Evolutionary conservation across 2,329 filamentous ascomycete species (phyloP), one percentile per base, ranked within the genome.

Genomic region (Ophiostoma sp.): DNA sequence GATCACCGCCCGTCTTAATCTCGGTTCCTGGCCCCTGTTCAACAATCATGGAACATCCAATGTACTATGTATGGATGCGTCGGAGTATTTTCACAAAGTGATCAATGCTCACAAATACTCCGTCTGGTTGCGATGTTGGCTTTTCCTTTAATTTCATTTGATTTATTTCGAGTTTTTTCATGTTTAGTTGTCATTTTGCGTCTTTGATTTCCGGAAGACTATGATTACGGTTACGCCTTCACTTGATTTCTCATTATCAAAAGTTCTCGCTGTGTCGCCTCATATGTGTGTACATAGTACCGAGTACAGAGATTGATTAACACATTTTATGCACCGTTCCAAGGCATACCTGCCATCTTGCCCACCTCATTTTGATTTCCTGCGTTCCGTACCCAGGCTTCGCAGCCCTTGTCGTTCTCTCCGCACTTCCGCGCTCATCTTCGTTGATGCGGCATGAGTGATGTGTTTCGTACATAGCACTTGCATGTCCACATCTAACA

Each of bases 341-440:
- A 57, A 57, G 48, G 11, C 20, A 60, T 15, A 27, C 57, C 52
- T 57, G 10, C 23, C n/a, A 57, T 27, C n/a, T 23, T 17, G 13
- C 27, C 57, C 27, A 15, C 27, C 27, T 20, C 57, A 11, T 33
- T 27, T 62, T 33, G 57, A 20, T 62, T 62, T 33, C 27, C 27
- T 62, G 54, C 27, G 27, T 57, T 57, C 23, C 54, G 54, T 15
- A 17, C 52, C 52, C 52, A 33, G 33, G 57, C 27, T 62, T 31
- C 27, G 6, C n/a, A 23, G 52, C 52, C 57, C 57, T 62, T 62
- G 57, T 62, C 27, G 17, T 33, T 62, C 27, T 33, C 57, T 62
- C 57, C 57, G 57, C 57, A 62, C 57, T 62, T 27, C 27, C 57
- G 57, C 27, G 57, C 27, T 27, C 52, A 27, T 57, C 52, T 27